Conservation (phyloP, 768 basidiomycete species). For the Rubroboletus pulcherrimus region DNA sequence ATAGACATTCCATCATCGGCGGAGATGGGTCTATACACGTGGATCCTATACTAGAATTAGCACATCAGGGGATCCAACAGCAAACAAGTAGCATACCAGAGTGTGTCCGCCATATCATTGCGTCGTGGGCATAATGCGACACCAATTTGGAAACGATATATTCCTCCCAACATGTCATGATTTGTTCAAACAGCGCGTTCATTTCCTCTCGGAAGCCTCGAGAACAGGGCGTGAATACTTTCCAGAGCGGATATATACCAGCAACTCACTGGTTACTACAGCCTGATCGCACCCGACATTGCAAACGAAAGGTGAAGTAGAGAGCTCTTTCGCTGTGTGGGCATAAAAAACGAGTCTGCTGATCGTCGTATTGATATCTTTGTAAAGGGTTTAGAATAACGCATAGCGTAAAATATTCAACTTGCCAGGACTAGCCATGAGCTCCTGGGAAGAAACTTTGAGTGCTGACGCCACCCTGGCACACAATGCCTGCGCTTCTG, state of each 20-base stretch:
- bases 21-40: constrained; percentile 45
- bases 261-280: constrained; percentile 35
- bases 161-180: constrained; percentile 54
- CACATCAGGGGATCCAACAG: constrained; percentile 1
- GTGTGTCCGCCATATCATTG: constrained; percentile 1
- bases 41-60: constrained; percentile 18
- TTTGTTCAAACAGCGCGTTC: constrained; percentile 39
- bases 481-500: constrained; percentile 49
- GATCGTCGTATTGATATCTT: constrained; percentile 19
- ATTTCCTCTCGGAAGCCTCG: constrained; percentile 50
- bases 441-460: constrained; percentile 32
- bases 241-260: neutral
- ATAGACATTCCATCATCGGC: constrained; percentile 50
- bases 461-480: constrained; percentile 41
- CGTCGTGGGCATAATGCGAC: constrained; percentile 16
- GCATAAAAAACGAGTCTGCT: constrained; percentile 45
- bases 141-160: constrained; percentile 33
- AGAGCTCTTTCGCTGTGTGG: constrained; percentile 47
- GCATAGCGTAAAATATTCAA: neutral
- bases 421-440: constrained; percentile 36
- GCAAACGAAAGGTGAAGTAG: constrained; percentile 39
- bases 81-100: constrained; percentile 11
- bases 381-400: constrained; percentile 3
- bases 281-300: constrained; percentile 41
- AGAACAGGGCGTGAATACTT: constrained; percentile 6